phyloP scores from a whole-genome alignment of 176 grass and related monocot species.

The Ananas comosus region DNA sequence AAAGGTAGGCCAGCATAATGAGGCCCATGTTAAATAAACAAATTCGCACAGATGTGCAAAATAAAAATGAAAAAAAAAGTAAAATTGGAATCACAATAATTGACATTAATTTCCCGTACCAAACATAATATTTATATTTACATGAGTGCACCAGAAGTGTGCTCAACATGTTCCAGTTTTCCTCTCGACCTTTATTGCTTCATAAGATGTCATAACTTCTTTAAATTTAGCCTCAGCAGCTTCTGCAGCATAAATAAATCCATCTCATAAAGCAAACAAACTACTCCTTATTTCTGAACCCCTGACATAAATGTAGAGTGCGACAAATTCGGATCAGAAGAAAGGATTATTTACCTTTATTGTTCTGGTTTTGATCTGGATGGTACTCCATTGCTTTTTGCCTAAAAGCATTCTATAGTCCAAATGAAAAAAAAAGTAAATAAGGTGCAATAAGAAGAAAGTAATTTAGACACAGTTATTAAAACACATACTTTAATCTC shows the following conservation, averaged over 20 bases:
- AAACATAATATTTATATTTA: too few relatives aligned
- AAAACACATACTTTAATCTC: constrained; percentile 67
- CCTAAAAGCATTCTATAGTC: constrained; percentile 66
- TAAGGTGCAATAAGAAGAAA: constrained; percentile 2
- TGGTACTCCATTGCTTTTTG: constrained; percentile 80
- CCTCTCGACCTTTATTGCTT: constrained; percentile 76
- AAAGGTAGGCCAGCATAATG: too few relatives aligned
- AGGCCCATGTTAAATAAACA: too few relatives aligned
- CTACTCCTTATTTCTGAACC: too few relatives aligned
- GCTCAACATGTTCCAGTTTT: constrained; percentile 38
- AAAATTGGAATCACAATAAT: too few relatives aligned
- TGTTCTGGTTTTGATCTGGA: constrained; percentile 76
- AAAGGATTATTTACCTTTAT: constrained; percentile 39
- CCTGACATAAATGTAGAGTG: too few relatives aligned
- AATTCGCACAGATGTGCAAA: too few relatives aligned
- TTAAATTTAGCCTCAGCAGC: constrained; percentile 79
- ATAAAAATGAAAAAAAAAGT: too few relatives aligned
- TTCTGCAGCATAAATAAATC: constrained; percentile 24
- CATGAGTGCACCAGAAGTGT: background rate
- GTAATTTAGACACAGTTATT: constrained; percentile 5
- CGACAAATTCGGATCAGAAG: background rate
- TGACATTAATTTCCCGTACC: too few relatives aligned
- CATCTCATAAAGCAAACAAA: constrained; percentile 1
- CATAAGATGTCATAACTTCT: constrained; percentile 67
- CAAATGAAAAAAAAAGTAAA: constrained; percentile 5